Evolutionary conservation across 352 stramenopile species (phyloP).

Genomic region (Pythium rishiriense): DNA sequence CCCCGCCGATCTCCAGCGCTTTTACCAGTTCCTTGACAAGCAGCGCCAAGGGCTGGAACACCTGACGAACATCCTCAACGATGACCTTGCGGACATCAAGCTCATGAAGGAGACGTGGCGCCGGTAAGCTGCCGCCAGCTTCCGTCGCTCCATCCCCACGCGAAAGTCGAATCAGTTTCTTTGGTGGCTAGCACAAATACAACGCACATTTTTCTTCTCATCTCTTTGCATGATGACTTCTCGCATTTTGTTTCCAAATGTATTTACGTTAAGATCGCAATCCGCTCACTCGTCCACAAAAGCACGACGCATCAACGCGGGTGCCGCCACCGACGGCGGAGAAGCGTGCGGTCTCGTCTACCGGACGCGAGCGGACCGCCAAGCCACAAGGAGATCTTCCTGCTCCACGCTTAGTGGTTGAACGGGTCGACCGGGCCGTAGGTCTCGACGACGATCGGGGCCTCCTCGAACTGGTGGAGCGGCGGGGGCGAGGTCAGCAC

Average conservation of each 20-base stretch:
- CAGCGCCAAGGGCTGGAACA: slow-evolving; percentile 84
- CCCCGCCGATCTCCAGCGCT: slow-evolving; percentile 68
- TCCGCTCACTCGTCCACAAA: slow-evolving; percentile 7
- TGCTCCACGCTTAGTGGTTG: slow-evolving; percentile 53
- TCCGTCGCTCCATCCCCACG: neutral
- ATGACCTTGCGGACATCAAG: slow-evolving; percentile 85
- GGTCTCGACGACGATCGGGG: slow-evolving; percentile 87
- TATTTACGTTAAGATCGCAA: slow-evolving; percentile 35
- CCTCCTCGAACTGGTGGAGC: slow-evolving; percentile 89
- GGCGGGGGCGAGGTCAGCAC: slow-evolving; percentile 79
- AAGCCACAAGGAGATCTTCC: slow-evolving; percentile 10
- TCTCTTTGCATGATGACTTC: neutral
- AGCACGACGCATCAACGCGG: neutral
- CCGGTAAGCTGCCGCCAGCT: slow-evolving; percentile 41
- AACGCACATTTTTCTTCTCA: too few species aligned
- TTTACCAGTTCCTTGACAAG: slow-evolving; percentile 86
- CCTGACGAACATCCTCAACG: slow-evolving; percentile 79
- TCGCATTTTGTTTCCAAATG: slow-evolving; percentile 19
- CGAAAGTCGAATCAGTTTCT: slow-evolving; percentile 1
- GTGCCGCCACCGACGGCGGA: neutral
- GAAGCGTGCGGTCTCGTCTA: slow-evolving; percentile 2
- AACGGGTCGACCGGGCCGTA: slow-evolving; percentile 84
- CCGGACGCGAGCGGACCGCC: slow-evolving; percentile 3
- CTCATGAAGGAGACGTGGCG: slow-evolving; percentile 87
- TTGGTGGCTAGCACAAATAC: too few species aligned